These are phyloP conservation scores for Urostyla sp. DNA, from an alignment of 73 alveolate genomes.

Conservation along the genomic window DNA sequence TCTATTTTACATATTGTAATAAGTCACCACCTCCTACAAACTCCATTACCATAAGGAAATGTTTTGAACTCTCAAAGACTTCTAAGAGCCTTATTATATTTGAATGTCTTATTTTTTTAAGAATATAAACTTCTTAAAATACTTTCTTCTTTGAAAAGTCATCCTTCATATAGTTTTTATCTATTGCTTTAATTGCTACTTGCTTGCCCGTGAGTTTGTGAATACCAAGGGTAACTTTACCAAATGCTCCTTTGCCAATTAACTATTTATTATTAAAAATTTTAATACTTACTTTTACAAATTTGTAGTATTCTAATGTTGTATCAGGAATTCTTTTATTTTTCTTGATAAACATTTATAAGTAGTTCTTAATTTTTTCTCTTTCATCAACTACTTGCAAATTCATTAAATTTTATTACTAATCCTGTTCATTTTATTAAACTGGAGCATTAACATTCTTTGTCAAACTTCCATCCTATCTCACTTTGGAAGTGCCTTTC, in stretches of 20 bases:
- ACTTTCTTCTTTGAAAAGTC: constrained; percentile 73
- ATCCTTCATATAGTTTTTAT: constrained; percentile 70
- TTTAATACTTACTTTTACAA: constrained; percentile 28
- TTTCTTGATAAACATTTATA: constrained; percentile 42
- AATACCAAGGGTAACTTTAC: constrained; percentile 71
- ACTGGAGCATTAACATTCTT: not conserved
- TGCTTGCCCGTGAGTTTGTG: constrained; percentile 74
- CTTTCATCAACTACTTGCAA: constrained; percentile 53
- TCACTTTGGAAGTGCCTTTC: constrained; percentile 21
- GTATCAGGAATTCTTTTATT: constrained; percentile 64
- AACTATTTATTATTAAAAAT: not conserved
- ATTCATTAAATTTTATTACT: constrained; percentile 9
- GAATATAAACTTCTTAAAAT: constrained; percentile 72
- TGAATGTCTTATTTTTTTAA: constrained; percentile 70
- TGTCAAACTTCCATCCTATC: not conserved
- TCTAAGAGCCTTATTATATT: constrained; percentile 86
- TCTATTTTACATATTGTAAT: constrained; percentile 76
- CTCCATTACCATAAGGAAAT: constrained; percentile 91
- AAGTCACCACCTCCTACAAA: constrained; percentile 93
- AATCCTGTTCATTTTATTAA: not conserved
- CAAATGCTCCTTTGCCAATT: constrained; percentile 80
- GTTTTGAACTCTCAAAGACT: constrained; percentile 90
- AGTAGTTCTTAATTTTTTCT: constrained; percentile 58
- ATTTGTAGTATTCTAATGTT: constrained; percentile 69
- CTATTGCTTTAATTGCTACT: constrained; percentile 75